Base-by-base conservation (phyloP, 2,329 filamentous ascomycete genomes). In the Fusarium foetens region DNA sequence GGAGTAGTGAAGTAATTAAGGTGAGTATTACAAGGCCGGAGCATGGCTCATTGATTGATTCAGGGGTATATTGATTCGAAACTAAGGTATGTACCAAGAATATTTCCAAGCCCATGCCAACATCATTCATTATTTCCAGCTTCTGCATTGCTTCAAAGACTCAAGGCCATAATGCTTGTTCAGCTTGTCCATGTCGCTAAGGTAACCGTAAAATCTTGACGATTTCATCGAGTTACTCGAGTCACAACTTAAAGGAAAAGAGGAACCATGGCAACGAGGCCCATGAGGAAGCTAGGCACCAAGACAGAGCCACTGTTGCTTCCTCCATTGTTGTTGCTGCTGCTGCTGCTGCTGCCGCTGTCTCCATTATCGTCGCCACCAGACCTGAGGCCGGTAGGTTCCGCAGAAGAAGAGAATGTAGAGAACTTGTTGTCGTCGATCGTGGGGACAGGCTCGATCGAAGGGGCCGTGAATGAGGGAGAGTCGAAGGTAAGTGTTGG, bases 181-280 rank as follows among this genome's bases (percentile, higher is more conserved):
- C 13, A 33, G 16, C 12, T 23, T 35, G 13, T 31, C 35, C 9
- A 17, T 16, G 5, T 16, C 4, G 4, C n/a, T 10, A 17, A 21
- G 14, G 14, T 17, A 35, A 6, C 5, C 19, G 16, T 41, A 52
- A 3, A 33, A 33, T 31, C 16, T 52, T 13, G 4, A 48, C 8
- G 1, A 31, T 10, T 35, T 29, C 33, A 13, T 39, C 19, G 46
- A 43, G 23, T 5, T 46, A 19, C 13, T 23, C 17, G n/a, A 31
- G 6, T 43, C 21, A 5, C 25, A 38, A 17, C 27, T 73, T 67
- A 80, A n/a, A 79, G 68, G 45, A 79, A 16, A 27, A 80, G 66
- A 53, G 77, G 77, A 33, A 75, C 33, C 6, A 78, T 48, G 12
- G 65, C 78, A 17, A 79, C 17, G 14, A 77, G 60, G 17, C 75